Percentiles rank a stretch among this genome's conserved stretches.
These are phyloP conservation scores for Alternaria metachromatica DNA, from an alignment of 2,329 filamentous ascomycete genomes.

Conservation along the genomic window DNA sequence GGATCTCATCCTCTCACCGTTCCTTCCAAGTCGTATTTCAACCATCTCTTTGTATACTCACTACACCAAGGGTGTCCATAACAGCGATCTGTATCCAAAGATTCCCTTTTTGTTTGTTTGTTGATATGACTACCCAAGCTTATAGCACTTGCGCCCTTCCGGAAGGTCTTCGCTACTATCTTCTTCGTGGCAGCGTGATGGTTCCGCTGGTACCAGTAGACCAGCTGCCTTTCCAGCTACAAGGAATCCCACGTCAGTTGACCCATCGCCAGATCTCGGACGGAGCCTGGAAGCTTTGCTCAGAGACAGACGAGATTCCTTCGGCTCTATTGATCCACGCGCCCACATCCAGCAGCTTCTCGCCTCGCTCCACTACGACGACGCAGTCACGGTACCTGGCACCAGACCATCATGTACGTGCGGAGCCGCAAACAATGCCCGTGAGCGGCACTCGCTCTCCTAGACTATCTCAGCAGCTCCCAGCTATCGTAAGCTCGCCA, in stretches of 20 bases:
- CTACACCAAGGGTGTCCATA: not conserved
- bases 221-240: slow-evolving; percentile 52
- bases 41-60: not conserved
- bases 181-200: slow-evolving; percentile 45
- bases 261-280: slow-evolving; percentile 32
- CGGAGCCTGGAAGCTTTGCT: slow-evolving; percentile 34
- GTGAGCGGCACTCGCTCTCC: not conserved
- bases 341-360: not conserved
- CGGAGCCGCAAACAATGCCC: not conserved
- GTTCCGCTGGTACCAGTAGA: slow-evolving; percentile 54
- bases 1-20: not conserved
- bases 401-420: slow-evolving; percentile 27
- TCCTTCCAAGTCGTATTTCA: not conserved
- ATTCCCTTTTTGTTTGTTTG: not conserved
- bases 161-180: slow-evolving; percentile 43
- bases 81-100: not conserved
- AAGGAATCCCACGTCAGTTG: slow-evolving; percentile 46
- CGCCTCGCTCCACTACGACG: not conserved
- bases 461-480: not conserved
- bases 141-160: slow-evolving; percentile 7
- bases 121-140: slow-evolving; percentile 9
- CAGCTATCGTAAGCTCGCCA: not conserved
- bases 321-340: slow-evolving; percentile 14
- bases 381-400: slow-evolving; percentile 16
- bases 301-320: slow-evolving; percentile 19